Base-by-base conservation (phyloP, 1,284 basidiomycete species). In the Apiotrichum domesticum region DNA sequence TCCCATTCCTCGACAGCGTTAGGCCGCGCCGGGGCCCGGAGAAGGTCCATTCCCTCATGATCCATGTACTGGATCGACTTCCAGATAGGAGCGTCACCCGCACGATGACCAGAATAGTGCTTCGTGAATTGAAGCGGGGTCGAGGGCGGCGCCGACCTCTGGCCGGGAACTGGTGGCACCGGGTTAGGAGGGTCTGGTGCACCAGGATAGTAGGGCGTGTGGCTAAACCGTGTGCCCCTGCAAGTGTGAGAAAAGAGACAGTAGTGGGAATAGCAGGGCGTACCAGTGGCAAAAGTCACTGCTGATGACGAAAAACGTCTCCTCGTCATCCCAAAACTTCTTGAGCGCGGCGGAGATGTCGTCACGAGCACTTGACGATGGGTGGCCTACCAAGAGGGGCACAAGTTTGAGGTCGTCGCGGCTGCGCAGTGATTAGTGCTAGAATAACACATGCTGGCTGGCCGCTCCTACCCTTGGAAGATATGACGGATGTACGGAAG, bases 281-380 rank as follows among this genome's bases (percentile, higher is more conserved):
- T 66, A 93, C 94, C 95, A 98, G 73, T 98, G 95, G 70, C 96
- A 98, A 72, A 99, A 99, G 75, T 99, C 96, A 60, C 88, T 90
- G 3, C 93, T 97, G 54, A 97, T 82, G 43, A 98, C 86, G 67
- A 87, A 93, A 61, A 98, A 81, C 0, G 90, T 98, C 56, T 86
- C 84, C 1, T 84, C 81, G 62, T 85, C 80, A 1, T 81, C 79
- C 51, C 96, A 81, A 74, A 90, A 95, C 0, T 88, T 86, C 0
- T 88, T 88, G 0, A 99, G 79, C 3, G 90, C 71, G 5, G 78
- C 70, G 6, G 90, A 93, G 64, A 84, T 90, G 1, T 74, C 63
- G 5, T 77, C 75, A 66, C 92, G 87, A 44, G 80, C 79, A 7
- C 79, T 72, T 39, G 82, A 77, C 21, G 82, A 81, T 61, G 96